Evolutionary conservation across 108 stramenopile genomes (phyloP).

Genomic region (Fragilariopsis cylindrus): DNA sequence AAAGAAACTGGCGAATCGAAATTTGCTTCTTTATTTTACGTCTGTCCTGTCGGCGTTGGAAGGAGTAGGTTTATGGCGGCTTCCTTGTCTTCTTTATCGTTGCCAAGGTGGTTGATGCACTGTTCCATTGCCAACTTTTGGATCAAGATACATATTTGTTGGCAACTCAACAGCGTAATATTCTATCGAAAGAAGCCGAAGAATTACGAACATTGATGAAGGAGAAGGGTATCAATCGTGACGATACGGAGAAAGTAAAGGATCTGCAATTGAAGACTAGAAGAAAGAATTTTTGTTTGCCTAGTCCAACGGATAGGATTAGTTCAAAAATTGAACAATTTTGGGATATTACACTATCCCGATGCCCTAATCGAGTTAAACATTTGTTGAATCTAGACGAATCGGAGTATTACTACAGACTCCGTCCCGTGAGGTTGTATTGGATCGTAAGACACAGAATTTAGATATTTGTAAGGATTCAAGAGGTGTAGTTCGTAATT

Average conservation of each 20-base stretch:
- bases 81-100: slow-evolving; percentile 32
- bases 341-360: slow-evolving; percentile 58
- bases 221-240: slow-evolving; percentile 14
- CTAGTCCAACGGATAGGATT: slow-evolving; percentile 50
- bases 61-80: slow-evolving; percentile 61
- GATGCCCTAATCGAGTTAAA: slow-evolving; percentile 57
- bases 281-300: slow-evolving; percentile 18
- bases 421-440: slow-evolving; percentile 43
- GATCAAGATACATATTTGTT: slow-evolving; percentile 76
- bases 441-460: slow-evolving; percentile 64
- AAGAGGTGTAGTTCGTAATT: slow-evolving; percentile 52
- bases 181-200: slow-evolving; percentile 58
- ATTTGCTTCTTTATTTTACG: slow-evolving; percentile 56
- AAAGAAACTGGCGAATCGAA: slow-evolving; percentile 32
- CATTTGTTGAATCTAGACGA: slow-evolving; percentile 33
- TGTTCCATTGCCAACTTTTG: slow-evolving; percentile 57
- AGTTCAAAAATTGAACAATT: slow-evolving; percentile 47
- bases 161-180: slow-evolving; percentile 53
- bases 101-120: slow-evolving; percentile 57
- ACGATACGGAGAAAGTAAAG: slow-evolving; percentile 27
- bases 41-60: slow-evolving; percentile 64
- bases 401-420: slow-evolving; percentile 24
- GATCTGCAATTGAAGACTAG: slow-evolving; percentile 21
- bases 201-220: slow-evolving; percentile 26
- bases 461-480: slow-evolving; percentile 58